These are phyloP conservation scores for Elsinoe ampelina DNA, from an alignment of 2,329 filamentous ascomycete genomes.

Conservation along the genomic window DNA sequence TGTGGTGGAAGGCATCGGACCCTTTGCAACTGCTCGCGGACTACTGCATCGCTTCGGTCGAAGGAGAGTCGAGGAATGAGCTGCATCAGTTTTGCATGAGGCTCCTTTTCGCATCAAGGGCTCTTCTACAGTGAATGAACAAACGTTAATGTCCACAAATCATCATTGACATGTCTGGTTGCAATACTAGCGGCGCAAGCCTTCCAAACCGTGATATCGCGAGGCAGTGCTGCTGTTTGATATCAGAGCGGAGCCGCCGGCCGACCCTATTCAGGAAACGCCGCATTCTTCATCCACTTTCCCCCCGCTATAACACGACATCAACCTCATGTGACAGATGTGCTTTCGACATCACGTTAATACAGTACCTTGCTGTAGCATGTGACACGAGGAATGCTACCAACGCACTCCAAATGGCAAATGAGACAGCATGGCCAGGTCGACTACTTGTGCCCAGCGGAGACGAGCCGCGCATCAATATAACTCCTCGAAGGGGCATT, in stretches of 20 bases:
- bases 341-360: not conserved
- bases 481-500: slow-evolving; percentile 43
- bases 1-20: not conserved
- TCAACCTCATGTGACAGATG: not conserved
- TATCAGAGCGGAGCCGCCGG: not conserved
- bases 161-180: not conserved
- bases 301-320: not conserved
- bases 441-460: not conserved
- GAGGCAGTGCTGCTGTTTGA: not conserved
- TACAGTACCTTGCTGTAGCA: too few relatives aligned
- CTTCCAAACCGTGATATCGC: too few relatives aligned
- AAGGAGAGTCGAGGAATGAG: too few relatives aligned
- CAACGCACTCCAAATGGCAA: not conserved
- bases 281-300: not conserved
- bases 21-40: too few relatives aligned
- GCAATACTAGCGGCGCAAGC: too few relatives aligned
- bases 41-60: too few relatives aligned
- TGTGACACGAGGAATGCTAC: too few relatives aligned
- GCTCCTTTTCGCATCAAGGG: not conserved
- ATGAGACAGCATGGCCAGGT: not conserved
- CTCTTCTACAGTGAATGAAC: slow-evolving; percentile 3
- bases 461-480: not conserved
- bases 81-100: not conserved
- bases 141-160: not conserved
- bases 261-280: slow-evolving; percentile 6